phyloP scores from a whole-genome alignment of 495 filamentous ascomycete species.

The Aspergillus nanangensis region DNA sequence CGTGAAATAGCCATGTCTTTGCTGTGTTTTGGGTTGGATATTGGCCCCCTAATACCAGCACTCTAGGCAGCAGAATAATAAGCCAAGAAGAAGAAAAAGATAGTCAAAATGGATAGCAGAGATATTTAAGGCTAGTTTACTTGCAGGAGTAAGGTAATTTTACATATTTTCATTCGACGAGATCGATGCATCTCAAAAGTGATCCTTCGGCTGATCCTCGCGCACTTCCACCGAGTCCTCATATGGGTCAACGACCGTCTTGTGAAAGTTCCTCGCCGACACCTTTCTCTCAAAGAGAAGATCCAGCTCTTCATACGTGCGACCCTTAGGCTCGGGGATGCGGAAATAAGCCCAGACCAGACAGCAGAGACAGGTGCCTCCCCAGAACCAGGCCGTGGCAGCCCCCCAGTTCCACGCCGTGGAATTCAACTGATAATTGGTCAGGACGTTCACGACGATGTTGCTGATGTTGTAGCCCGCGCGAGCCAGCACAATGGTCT shows the following conservation, averaged over 20 bases:
- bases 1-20: too few relatives aligned
- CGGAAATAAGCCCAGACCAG: slow-evolving; percentile 64
- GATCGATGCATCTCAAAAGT: too few relatives aligned
- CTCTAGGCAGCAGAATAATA: too few relatives aligned
- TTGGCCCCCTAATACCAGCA: too few relatives aligned
- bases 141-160: too few relatives aligned
- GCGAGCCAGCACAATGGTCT: slow-evolving; percentile 60
- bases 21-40: too few relatives aligned
- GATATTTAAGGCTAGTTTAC: too few relatives aligned
- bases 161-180: too few relatives aligned
- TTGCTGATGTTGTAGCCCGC: slow-evolving; percentile 62
- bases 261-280: slow-evolving; percentile 54
- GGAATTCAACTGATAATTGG: slow-evolving; percentile 61
- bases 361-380: slow-evolving; percentile 56
- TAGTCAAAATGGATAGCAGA: too few relatives aligned
- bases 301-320: slow-evolving; percentile 56
- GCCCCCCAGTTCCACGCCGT: slow-evolving; percentile 64
- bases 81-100: too few relatives aligned
- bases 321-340: slow-evolving; percentile 60
- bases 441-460: slow-evolving; percentile 61
- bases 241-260: slow-evolving; percentile 51
- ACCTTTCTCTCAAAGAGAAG: slow-evolving; percentile 39
- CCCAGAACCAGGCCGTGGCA: slow-evolving; percentile 66
- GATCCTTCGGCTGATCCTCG: slow-evolving; percentile 1
- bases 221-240: slow-evolving; percentile 6